Base-by-base conservation (phyloP, 805 yeast genomes). In the Saccharomyces cerevisiae region DNA sequence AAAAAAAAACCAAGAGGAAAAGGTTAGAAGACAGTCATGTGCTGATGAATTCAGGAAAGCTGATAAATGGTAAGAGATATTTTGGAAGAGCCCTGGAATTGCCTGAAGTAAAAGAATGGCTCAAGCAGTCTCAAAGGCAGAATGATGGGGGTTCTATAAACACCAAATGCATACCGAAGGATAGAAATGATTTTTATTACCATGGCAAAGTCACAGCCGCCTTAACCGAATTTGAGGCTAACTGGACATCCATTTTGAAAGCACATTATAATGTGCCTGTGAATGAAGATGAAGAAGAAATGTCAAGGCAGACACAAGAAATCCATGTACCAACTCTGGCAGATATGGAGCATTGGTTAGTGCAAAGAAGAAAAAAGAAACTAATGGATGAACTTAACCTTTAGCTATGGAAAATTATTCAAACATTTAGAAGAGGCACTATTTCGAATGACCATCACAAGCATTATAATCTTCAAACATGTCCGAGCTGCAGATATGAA, bases 71-170 rank as follows among this genome's bases (percentile, higher is more conserved):
- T 0, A 82, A 81, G 58, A 72, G 85, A 53, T 91, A 87, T 68
- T 91, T 82, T 70, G 97, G 97, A 0, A 70, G 96, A 50, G 96
- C 96, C 0, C 76, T 80, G 51, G 92, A 89, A 47, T 70, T 90
- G 8, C 86, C 89, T 0, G 96, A 87, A 57, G 91, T 86, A 6
- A 72, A 76, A 51, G 76, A 76, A 55, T 57, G 79, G 24, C 57
- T 82, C 21, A 73, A 74, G 51, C 66, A 73, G 46, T 48, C 62
- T 41, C 58, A 59, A 30, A 56, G 54, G 27, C 66, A 62, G 47
- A 62, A 55, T 56, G 61, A 55, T 13, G 58, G 49, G 24, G 59
- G 50, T 26, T 60, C 59, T 27, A 53, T 54, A 8, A 46, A 50
- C 10, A 22, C 31, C 1, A 55, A 54, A 32, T 22, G 31, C 30